Base-by-base conservation (phyloP, 2,329 filamentous ascomycete genomes). In the Arthrobotrys pseudoclavata region DNA sequence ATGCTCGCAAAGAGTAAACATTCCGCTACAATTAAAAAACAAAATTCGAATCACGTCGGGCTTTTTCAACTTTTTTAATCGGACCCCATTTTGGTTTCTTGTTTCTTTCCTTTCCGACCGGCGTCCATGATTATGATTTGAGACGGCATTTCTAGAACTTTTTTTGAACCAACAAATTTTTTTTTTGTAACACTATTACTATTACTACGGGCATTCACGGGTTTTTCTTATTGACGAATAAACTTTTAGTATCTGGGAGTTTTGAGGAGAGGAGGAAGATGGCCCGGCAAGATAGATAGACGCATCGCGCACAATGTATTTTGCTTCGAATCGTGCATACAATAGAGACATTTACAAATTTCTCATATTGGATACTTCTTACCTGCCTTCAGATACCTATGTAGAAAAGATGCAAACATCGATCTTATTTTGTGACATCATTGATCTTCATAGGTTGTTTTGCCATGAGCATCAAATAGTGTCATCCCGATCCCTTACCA, bases 1-100 rank as follows among this genome's bases (percentile, higher is more conserved):
- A 96, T 85, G 85, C 87, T 70, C 83, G 94, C 86, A 92, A 94
- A 88, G 90, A 88, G 84, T 94, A 88, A 83, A 81, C 55, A 9
- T 24, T 71, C 29, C 31, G 12, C 34, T 20, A 22, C 15, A 15
- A 13, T 34, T 37, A 57, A 48, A 64, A 66, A 50, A 63, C 26
- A 42, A 45, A 48, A 20, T 64, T 52, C 61, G 29, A 69, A 31
- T 45, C 66, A 50, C n/a, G 20, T 47, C 26, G 7, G 18, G 10
- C 34, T 13, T 63, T 63, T 63, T 53, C 47, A 48, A 31, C 26
- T 20, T 55, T 45, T 68, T 40, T 45, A 55, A 50, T 61, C 53
- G 53, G 45, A 42, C 42, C 29, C 22, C n/a, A 18, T 34, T 61
- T 57, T 52, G 20, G 24, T 20, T 45, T 63, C 47, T 47, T 47